A percentile compares a stretch with the other conserved stretches of the same genome.
Conservation (phyloP, 345 rosid genomes). For the Ricinus communis region DNA sequence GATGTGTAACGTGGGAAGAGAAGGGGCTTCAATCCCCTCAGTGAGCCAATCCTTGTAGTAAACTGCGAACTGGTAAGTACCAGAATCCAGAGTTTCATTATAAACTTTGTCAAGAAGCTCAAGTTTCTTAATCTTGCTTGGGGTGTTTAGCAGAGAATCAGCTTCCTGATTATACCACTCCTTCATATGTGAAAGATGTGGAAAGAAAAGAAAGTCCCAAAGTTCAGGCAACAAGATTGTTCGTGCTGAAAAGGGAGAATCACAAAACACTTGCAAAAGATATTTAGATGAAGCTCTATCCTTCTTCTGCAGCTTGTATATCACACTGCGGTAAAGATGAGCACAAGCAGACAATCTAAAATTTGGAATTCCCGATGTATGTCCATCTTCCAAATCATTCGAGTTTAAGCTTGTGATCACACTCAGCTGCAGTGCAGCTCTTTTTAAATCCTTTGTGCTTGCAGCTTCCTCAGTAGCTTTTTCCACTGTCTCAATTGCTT, state of each 20-base stretch:
- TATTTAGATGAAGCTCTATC: constrained; percentile 58
- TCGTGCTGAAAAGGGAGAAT: constrained; percentile 54
- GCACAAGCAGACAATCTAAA: constrained; percentile 59
- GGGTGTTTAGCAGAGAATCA: constrained; percentile 34
- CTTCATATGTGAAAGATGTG: constrained; percentile 64
- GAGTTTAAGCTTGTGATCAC: constrained; percentile 51
- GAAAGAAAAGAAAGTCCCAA: constrained; percentile 57
- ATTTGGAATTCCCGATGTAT: constrained; percentile 45
- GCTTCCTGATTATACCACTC: constrained; percentile 58
- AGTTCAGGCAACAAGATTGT: constrained; percentile 49
- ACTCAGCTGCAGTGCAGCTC: constrained; percentile 53
- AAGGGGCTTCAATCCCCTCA: constrained; percentile 52
- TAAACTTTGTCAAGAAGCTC: constrained; percentile 57
- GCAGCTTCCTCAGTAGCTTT: constrained; percentile 40
- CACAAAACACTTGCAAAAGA: constrained; percentile 59
- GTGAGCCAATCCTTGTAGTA: constrained; percentile 75
- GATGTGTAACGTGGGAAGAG: constrained; percentile 46
- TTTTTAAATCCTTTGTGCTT: constrained; percentile 47
- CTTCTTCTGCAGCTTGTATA: constrained; percentile 55
- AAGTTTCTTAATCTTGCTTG: constrained; percentile 39
- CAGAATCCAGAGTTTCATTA: constrained; percentile 54
- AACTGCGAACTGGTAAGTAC: constrained; percentile 53
- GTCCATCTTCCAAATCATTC: constrained; percentile 43
- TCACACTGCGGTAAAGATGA: constrained; percentile 56
- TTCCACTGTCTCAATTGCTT: constrained; percentile 50